Percentiles rank a stretch among this genome's conserved stretches.
Conservation (phyloP, 2,329 filamentous ascomycete species). For the Epichloe sibirici region DNA sequence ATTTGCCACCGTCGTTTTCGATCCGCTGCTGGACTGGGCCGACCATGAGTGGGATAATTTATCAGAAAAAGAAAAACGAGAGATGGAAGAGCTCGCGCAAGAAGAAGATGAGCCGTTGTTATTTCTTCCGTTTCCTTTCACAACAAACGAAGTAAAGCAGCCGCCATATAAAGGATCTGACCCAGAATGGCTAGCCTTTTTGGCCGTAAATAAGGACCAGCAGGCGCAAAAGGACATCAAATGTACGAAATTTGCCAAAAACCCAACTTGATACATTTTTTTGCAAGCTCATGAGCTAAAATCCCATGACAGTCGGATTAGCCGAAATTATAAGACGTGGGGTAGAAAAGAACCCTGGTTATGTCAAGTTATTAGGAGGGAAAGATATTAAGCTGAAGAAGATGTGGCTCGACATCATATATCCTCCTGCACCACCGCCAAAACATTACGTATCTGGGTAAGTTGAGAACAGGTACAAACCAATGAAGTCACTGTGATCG, state of each 20-base stretch:
- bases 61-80: slow-evolving; percentile 31
- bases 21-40: slow-evolving; percentile 29
- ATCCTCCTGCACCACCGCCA: slow-evolving; percentile 46
- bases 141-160: slow-evolving; percentile 34
- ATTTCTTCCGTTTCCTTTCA: slow-evolving; percentile 53
- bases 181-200: slow-evolving; percentile 51
- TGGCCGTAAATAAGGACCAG: slow-evolving; percentile 43
- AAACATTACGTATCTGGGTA: slow-evolving; percentile 49
- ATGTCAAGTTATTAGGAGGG: slow-evolving; percentile 33
- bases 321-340: slow-evolving; percentile 22
- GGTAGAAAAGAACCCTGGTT: slow-evolving; percentile 27
- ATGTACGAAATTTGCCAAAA: slow-evolving; percentile 21
- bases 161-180: slow-evolving; percentile 42
- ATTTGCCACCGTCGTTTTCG: slow-evolving; percentile 34
- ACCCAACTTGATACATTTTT: not conserved
- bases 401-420: slow-evolving; percentile 50
- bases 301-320: slow-evolving; percentile 14
- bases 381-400: slow-evolving; percentile 35
- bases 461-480: slow-evolving; percentile 10
- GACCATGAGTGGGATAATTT: slow-evolving; percentile 30
- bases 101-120: slow-evolving; percentile 31
- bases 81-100: slow-evolving; percentile 27
- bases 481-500: too few relatives aligned
- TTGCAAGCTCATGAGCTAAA: not conserved
- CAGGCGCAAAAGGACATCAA: slow-evolving; percentile 35